Evolutionary conservation across 2,329 filamentous ascomycete genomes (phyloP), one percentile per base, ranked within the genome.

Genomic region (Didymella exigua): DNA sequence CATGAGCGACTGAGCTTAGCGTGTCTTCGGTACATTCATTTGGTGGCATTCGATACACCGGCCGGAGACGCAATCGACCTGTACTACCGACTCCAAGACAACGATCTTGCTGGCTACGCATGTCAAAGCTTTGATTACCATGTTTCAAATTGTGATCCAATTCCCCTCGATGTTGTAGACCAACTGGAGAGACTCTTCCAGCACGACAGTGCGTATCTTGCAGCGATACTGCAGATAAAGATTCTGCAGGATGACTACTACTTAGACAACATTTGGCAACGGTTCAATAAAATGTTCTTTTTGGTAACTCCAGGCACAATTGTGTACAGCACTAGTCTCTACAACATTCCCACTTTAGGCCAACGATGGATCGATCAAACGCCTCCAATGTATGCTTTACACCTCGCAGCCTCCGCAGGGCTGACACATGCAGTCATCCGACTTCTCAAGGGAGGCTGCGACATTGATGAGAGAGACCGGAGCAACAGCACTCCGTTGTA

Each of bases 351-450:
- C 21, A 5, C 21, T 6, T 10, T 65, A 16, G 54, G 46, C 7
- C 42, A 59, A 36, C 24, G 23, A 43, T 63, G 49, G 54, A n/a
- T 44, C 6, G 46, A 36, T 19, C 31, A 55, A 29, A 48, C 47
- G 26, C 45, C 49, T 19, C 61, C 62, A 8, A 38, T n/a, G 10
- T 60, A 60, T 58, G 62, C 61, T 42, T 47, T 65, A 26, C 62
- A 65, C 33, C 44, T 54, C 4, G 60, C 61, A 40, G 49, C 52
- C 8, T 59, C 58, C 41, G 45, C 54, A 41, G 57, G 61, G 10
- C 42, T 62, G 7, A 33, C 27, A 2, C 48, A 21, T 19, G 53
- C 49, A 27, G 50, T 58, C 13, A 27, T 7, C 11, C 43, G 54
- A 43, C 59, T 64, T 31, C 26, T 62, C 10, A 34, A 54, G n/a